Evolutionary conservation across 345 rosid genomes (phyloP), one percentile per base, ranked within the genome.

Genomic region (Gossypium australe): DNA sequence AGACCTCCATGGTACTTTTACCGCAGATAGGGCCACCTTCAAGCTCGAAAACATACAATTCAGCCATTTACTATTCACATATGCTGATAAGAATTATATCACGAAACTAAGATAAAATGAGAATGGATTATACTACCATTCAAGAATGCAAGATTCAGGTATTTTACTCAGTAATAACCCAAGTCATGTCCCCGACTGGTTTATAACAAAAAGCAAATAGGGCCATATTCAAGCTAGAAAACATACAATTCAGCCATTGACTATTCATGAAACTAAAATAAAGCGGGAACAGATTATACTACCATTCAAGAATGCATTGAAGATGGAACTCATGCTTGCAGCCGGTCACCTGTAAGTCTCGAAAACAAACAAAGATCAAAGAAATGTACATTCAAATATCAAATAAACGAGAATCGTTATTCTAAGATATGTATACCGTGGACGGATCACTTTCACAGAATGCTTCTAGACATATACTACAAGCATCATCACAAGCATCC

Each of bases 321-420:
- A 95, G 97, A 84, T 95, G 99, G 83, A 80, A 95, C 86, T 95
- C 98, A 22, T 95, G 99, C 90, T 88, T 95, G 90, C 99, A 95
- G 77, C 81, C 84, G 75, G 96, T 80, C 97, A 92, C 82, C 62
- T 58, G 34, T 58, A 24, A 57, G 7, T 10, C 29, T 2, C 2
- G 17, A 29, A 34, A 58, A 22, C 17, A 11, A 58, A 24, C 13
- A 24, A 58, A 0, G 34, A 11, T 58, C 16, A 58, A 57, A 20
- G 29, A 57, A 58, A 58, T 58, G 38, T 22, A 11, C 34, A 22
- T 58, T 22, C 63, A 78, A 62, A 53, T 7, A 48, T 4, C 22
- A 1, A 53, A 59, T 1, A 48, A 69, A 44, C 2, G 16, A 78
- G 17, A 45, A 38, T 7, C 0, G 49, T 16, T 0, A 11, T 18